A percentile compares a stretch with the other conserved stretches of the same genome.
These are phyloP conservation scores for Pneumocystis jirovecii DNA, from an alignment of 1,139 yeast species.

Conservation along the genomic window DNA sequence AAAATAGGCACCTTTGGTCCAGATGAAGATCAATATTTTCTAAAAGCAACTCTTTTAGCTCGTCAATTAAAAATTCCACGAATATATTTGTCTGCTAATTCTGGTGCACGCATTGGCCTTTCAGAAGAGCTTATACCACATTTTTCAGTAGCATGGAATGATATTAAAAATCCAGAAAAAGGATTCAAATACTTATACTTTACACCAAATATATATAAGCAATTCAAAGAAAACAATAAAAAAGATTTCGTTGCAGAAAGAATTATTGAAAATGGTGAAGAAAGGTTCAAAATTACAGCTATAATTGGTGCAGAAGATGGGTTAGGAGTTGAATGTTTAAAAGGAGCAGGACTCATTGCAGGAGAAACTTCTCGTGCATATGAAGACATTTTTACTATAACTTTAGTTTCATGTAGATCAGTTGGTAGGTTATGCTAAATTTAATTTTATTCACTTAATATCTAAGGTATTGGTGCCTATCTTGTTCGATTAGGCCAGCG, in stretches of 20 bases:
- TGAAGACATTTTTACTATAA: slow-evolving; percentile 89
- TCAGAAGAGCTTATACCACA: slow-evolving; percentile 89
- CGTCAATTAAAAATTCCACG: slow-evolving; percentile 86
- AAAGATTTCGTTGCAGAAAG: slow-evolving; percentile 61
- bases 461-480: slow-evolving; percentile 66
- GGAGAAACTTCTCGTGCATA: slow-evolving; percentile 97
- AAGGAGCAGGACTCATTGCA: slow-evolving; percentile 95
- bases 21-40: slow-evolving; percentile 81
- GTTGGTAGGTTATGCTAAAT: slow-evolving; percentile 42
- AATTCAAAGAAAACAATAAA: slow-evolving; percentile 43
- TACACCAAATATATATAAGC: slow-evolving; percentile 48
- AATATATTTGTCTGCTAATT: slow-evolving; percentile 88
- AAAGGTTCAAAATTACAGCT: slow-evolving; percentile 63
- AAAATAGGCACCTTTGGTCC: slow-evolving; percentile 99
- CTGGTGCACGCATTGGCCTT: slow-evolving; percentile 97
- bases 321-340: slow-evolving; percentile 92
- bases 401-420: slow-evolving; percentile 93
- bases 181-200: slow-evolving; percentile 85
- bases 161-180: slow-evolving; percentile 53
- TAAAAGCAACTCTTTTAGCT: slow-evolving; percentile 83
- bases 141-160: slow-evolving; percentile 88
- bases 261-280: slow-evolving; percentile 71
- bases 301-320: slow-evolving; percentile 93
- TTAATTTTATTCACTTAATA: background rate
- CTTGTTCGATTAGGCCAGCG: slow-evolving; percentile 95